These are phyloP conservation scores for Obelidium mucronatum DNA, from an alignment of 192 early-diverging fungal genomes.

Conservation along the genomic window DNA sequence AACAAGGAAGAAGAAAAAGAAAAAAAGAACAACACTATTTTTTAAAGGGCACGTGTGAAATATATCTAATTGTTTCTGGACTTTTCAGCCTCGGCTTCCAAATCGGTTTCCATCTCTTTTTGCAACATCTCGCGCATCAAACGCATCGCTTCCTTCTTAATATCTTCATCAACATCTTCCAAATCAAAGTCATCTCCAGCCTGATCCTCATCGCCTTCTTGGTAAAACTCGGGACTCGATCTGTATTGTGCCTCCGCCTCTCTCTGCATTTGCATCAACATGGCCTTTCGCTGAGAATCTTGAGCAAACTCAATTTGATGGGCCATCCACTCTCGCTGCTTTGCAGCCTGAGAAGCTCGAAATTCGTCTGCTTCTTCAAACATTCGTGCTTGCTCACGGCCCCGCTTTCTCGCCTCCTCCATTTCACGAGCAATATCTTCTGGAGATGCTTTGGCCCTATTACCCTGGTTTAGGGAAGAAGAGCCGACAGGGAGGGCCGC, in stretches of 20 bases:
- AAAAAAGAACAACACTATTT: background rate
- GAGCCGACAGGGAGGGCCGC: background rate
- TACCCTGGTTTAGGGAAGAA: no score
- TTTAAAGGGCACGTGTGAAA: no score
- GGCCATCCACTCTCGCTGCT: constrained; percentile 33
- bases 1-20: background rate
- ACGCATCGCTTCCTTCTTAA: constrained; percentile 15
- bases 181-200: constrained; percentile 24
- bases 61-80: no score
- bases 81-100: constrained; percentile 12
- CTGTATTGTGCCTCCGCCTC: background rate
- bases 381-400: constrained; percentile 23
- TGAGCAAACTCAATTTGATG: constrained; percentile 25
- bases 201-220: background rate
- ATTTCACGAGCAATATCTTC: constrained; percentile 40
- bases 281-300: constrained; percentile 13
- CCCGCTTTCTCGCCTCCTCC: constrained; percentile 31
- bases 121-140: constrained; percentile 31
- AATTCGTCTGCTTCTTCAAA: constrained; percentile 36
- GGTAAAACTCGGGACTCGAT: background rate
- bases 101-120: constrained; percentile 24
- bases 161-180: constrained; percentile 32
- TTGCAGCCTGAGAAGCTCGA: constrained; percentile 19
- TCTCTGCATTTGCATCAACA: constrained; percentile 28
- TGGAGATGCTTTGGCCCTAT: constrained; percentile 4